phyloP scores from a whole-genome alignment of 371 early-diverging fungal genomes.

The Sporodiniella umbellata region DNA sequence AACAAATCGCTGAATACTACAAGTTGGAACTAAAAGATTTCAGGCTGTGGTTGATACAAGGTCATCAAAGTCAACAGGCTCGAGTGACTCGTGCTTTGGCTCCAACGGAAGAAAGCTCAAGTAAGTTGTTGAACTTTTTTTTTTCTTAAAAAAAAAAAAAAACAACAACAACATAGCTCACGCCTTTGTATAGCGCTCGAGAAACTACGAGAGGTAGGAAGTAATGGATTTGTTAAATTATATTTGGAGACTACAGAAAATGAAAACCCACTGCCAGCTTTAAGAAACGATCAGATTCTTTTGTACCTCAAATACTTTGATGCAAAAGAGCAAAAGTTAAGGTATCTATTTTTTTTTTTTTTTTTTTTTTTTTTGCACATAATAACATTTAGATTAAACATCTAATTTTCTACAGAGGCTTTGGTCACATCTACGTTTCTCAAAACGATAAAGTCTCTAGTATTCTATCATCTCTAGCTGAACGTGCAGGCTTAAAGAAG shows the following conservation, averaged over 20 bases:
- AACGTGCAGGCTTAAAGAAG: slow-evolving; percentile 14
- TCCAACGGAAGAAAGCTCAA: slow-evolving; percentile 26
- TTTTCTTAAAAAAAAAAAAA: neutral
- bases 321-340: slow-evolving; percentile 55
- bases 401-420: slow-evolving; percentile 33
- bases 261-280: slow-evolving; percentile 23
- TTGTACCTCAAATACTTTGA: slow-evolving; percentile 89
- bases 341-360: too few species aligned
- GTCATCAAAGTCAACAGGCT: slow-evolving; percentile 81
- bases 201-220: slow-evolving; percentile 26
- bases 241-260: slow-evolving; percentile 35
- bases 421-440: slow-evolving; percentile 65
- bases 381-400: too few species aligned
- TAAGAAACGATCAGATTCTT: slow-evolving; percentile 42
- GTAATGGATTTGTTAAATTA: slow-evolving; percentile 30
- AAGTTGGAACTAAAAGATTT: slow-evolving; percentile 52
- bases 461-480: slow-evolving; percentile 46
- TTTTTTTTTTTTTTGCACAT: too few species aligned
- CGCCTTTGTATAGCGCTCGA: slow-evolving; percentile 24
- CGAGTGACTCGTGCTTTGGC: slow-evolving; percentile 73
- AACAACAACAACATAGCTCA: neutral
- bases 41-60: slow-evolving; percentile 82
- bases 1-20: slow-evolving; percentile 48
- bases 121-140: slow-evolving; percentile 47
- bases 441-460: slow-evolving; percentile 60